Base-by-base conservation (phyloP, 352 stramenopile genomes). In the Globisporangium carolinianum region DNA sequence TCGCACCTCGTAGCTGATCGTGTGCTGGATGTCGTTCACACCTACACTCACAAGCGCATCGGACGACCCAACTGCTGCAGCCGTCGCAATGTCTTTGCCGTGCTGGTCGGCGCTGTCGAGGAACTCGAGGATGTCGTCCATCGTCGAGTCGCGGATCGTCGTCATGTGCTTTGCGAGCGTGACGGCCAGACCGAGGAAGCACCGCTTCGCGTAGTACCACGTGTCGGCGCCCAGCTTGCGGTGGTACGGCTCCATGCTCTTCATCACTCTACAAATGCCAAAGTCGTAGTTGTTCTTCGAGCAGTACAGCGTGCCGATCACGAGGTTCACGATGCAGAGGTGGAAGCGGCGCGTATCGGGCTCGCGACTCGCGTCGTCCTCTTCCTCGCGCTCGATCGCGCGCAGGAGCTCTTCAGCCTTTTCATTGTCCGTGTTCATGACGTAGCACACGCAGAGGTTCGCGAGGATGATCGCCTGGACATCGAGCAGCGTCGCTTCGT, bases 211-310 rank as follows among this genome's bases (percentile, higher is more conserved):
- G 73, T 98, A 98, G 69, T 95, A 97, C 94, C 95, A 98, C 42
- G 95, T 98, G 62, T 98, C 91, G 0, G 88, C 85, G 10, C 90
- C 89, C 9, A 99, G 79, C 66, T 98, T 98, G 53, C 91, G 96
- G 51, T 98, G 87, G 69, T 98, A 98, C 51, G 96, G 94, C 75
- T 98, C 89, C 63, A 99, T 87, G 51, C 88, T 97, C 73, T 93
- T 93, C 83, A 93, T 97, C 57, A 98, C 94, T 37, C 94, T 78
- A 53, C 83, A 97, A 53, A 98, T 98, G 38, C 93, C 94, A 76
- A 98, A 98, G 68, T 98, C 95, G 67, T 97, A 98, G 74, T 98
- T 98, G 62, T 95, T 93, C 68, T 98, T 98, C 63, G 94, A 95
- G 76, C 95, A 99, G 71, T 99, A 99, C 32, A 99, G 79, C 56